phyloP scores from a whole-genome alignment of 2,329 filamentous ascomycete species.

The Zymoseptoria tritici region DNA sequence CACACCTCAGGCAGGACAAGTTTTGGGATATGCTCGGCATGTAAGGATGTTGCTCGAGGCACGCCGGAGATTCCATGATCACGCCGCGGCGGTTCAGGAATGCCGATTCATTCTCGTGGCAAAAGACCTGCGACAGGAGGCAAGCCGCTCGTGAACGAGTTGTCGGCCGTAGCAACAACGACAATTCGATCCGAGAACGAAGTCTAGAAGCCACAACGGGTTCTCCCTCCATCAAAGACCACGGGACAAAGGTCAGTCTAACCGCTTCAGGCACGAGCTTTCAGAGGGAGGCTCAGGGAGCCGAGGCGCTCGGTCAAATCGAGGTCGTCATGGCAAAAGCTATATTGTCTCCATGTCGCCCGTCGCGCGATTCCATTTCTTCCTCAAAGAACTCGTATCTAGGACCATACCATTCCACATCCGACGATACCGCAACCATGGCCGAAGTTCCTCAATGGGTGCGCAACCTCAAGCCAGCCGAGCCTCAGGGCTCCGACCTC shows the following conservation, averaged over 20 bases:
- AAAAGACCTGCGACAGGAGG: not conserved
- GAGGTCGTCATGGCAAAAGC: not conserved
- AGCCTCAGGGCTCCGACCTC: conserved; percentile 61
- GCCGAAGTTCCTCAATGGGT: conserved; percentile 55
- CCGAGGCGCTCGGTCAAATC: no score
- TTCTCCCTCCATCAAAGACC: not conserved
- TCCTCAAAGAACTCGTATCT: not conserved
- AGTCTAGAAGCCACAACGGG: not conserved
- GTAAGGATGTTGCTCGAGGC: not conserved
- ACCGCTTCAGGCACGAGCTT: not conserved
- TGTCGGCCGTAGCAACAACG: not conserved
- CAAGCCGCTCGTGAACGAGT: not conserved
- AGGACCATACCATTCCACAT: not conserved
- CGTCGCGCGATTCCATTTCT: not conserved
- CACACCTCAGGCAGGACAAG: no score
- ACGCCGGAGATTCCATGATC: not conserved
- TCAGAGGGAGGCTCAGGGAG: no score
- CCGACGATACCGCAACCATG: conserved; percentile 7
- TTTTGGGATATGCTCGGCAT: not conserved
- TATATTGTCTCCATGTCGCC: not conserved
- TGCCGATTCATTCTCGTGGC: not conserved
- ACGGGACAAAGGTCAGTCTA: not conserved
- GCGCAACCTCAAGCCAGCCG: conserved; percentile 57
- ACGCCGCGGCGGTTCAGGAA: not conserved
- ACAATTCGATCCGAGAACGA: not conserved